Conservation (phyloP, 306 rosid species). For the apple (Malus domestica) region DNA sequence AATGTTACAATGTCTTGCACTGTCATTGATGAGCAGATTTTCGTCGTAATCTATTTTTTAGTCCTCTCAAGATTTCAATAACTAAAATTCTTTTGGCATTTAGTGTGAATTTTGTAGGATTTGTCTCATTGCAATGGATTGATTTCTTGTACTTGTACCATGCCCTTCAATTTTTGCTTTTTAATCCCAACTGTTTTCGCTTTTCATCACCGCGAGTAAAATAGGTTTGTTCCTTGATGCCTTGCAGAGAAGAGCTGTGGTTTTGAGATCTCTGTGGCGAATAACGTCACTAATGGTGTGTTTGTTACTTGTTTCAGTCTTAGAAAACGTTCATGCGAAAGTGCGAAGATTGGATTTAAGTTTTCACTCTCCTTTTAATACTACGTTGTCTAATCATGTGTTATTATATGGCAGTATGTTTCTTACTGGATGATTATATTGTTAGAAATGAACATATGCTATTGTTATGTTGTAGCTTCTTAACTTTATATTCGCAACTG, state of each 20-base stretch:
- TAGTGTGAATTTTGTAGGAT: neutral
- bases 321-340: no score
- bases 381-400: no score
- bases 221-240: neutral
- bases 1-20: neutral
- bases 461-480: no score
- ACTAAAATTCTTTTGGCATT: neutral
- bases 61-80: neutral
- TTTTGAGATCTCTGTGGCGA: neutral
- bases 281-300: neutral
- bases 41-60: neutral
- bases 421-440: no score
- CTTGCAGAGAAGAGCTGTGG: neutral
- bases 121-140: neutral
- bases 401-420: no score
- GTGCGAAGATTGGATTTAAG: neutral
- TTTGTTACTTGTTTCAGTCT: neutral
- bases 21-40: neutral
- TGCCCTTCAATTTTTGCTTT: neutral
- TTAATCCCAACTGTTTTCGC: neutral
- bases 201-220: neutral
- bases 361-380: neutral
- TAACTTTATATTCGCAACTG: no score
- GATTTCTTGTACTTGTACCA: neutral
- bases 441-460: no score